Base-by-base conservation (phyloP, 768 basidiomycete species). In the Phylloporus sp. region DNA sequence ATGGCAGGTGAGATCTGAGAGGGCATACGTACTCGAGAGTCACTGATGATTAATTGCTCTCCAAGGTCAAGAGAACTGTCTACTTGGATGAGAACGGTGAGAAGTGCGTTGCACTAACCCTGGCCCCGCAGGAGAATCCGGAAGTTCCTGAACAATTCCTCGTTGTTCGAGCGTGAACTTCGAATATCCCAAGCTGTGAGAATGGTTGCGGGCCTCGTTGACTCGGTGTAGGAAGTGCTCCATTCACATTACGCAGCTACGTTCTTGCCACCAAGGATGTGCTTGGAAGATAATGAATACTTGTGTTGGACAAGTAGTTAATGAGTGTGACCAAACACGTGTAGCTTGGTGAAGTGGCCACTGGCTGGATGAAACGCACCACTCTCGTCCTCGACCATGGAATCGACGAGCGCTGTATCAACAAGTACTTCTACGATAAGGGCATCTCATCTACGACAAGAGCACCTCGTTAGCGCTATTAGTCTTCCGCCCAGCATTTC, bases 111-210 rank as follows among this genome's bases (percentile, higher is more conserved):
- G 67, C 70, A 47, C 72, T 72, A 9, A 68, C 52, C 1, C 67
- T 87, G 8, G 71, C 66, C 2, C 73, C 76, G 1, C 87, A 84
- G 55, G 85, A 87, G 57, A 79, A 72, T 51, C 80, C 80, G 8
- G 84, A 82, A 52, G 70, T 90, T 18, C 87, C 87, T 18, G 87
- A 90, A 56, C 79, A 80, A 45, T 88, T 90, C 58, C 74, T 85
- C 43, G 85, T 88, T 29, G 76, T 86, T 15, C 73, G 81, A 10
- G 54, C 53, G 22, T 67, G 50, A 67, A n/a, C n/a, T n/a, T n/a
- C n/a, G n/a, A n/a, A n/a, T n/a, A n/a, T n/a, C n/a, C n/a, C n/a
- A n/a, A n/a, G n/a, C n/a, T n/a, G n/a, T 35, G 11, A 26, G 12
- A 31, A n/a, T 26, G 16, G 28, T 38, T 16, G 22, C 36, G 5